Percentiles rank a stretch among this genome's conserved stretches.
Evolutionary conservation across 2,329 filamentous ascomycete species (phyloP).

Genomic region (Epichloe sp.): DNA sequence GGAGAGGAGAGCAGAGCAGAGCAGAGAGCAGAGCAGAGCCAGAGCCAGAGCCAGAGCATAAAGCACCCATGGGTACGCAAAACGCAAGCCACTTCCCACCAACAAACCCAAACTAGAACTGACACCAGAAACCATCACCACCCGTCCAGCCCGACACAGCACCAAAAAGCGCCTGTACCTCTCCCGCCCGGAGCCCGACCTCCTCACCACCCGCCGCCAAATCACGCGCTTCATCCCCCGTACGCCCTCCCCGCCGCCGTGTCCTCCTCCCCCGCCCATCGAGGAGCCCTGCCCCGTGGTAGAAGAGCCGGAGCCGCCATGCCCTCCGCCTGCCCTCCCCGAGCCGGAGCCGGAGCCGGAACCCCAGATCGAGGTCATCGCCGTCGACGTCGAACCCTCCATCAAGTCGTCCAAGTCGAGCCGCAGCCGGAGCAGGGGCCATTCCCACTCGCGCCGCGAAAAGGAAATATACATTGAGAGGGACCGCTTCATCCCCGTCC

Average conservation of each 20-base stretch:
- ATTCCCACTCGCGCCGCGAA: conserved; percentile 19
- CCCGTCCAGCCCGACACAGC: conserved; percentile 6
- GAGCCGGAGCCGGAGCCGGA: conserved; percentile 11
- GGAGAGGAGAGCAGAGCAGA: too few relatives aligned
- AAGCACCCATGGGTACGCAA: background rate
- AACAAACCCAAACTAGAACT: background rate
- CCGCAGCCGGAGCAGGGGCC: conserved; percentile 13
- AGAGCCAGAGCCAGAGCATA: too few relatives aligned
- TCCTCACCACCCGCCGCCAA: conserved; percentile 21
- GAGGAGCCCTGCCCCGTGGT: conserved; percentile 6
- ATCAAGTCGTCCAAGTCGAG: conserved; percentile 13
- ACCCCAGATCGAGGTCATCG: conserved; percentile 24
- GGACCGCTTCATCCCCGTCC: conserved; percentile 33
- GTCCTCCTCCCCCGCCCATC: conserved; percentile 9
- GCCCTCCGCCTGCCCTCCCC: conserved; percentile 7
- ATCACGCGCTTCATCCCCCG: conserved; percentile 27
- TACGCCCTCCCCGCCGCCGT: conserved; percentile 17
- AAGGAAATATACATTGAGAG: conserved; percentile 39
- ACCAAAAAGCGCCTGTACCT: conserved; percentile 32
- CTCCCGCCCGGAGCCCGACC: conserved; percentile 25
- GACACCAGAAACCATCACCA: background rate
- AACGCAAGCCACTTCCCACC: background rate
- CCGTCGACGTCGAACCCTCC: conserved; percentile 22
- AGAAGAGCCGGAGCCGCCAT: conserved; percentile 3
- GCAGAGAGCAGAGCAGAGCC: too few relatives aligned